Base-by-base conservation (phyloP, 2,329 filamentous ascomycete genomes). In the Cordyceps militaris region DNA sequence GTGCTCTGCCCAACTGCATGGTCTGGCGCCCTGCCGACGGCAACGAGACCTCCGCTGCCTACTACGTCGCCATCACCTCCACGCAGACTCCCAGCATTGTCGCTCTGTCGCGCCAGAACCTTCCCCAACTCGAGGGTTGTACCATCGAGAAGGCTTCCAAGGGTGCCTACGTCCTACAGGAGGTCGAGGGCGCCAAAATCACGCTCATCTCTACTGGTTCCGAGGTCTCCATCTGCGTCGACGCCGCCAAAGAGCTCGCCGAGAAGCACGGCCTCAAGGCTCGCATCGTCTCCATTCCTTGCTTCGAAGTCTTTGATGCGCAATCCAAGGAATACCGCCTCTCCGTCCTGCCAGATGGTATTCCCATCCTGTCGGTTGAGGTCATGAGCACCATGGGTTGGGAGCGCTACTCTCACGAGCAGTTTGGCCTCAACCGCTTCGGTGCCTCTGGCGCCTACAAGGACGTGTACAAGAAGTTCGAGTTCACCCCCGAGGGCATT, bases 391-490 rank as follows among this genome's bases (percentile, higher is more conserved):
- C 94, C 66, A 86, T 97, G 77, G 94, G 94, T 67, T 99, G 94
- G 94, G 92, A 97, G 84, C 89, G 93, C 76, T 99, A 97, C 80
- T 89, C 91, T 60, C 93, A 99, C 79, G 94, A 99, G 85, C 94
- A 99, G 81, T 99, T 99, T 70, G 94, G 94, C 73, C 86, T 99
- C 66, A 99, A 99, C 88, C 86, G 94, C 73, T 99, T 99, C 76
- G 94, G 94, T 85, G 93, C 93, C 66, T 96, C 90, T 58, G 94
- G 93, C 69, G 88, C 93, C 65, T 97, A 97, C 83, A 93, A 93
- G 87, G 87, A 97, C 69, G 91, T 99, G 61, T 99, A 99, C 84
- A 88, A 89, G 89, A 97, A 97, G 85, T 99, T 99, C 79, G 94
- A 97, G 77, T 97, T 99, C 82, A 99, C 93, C 51, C 89, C 94